Conservation (phyloP, 768 basidiomycete species). For the Mycena vulgaris region DNA sequence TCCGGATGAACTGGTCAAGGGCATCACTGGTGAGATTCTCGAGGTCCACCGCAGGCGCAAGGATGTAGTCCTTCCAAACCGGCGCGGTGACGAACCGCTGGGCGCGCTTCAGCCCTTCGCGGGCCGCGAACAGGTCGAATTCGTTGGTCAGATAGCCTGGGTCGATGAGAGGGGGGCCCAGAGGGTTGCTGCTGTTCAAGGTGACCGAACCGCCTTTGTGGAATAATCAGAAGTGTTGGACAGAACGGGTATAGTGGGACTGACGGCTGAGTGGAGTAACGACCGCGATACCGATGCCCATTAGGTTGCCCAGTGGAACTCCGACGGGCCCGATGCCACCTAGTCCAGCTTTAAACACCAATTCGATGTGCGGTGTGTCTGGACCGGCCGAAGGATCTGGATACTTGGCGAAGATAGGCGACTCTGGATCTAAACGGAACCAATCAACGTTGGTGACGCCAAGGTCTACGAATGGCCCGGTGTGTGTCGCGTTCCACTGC, state of each 20-base stretch:
- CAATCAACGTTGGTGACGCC: neutral
- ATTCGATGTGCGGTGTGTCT: too few species aligned
- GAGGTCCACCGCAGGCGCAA: neutral
- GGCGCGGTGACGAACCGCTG: constrained; percentile 31
- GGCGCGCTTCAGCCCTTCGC: constrained; percentile 38
- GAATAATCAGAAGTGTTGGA: neutral
- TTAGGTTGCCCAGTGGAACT: neutral
- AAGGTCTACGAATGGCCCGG: too few species aligned
- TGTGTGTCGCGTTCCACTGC: neutral
- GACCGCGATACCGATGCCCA: neutral
- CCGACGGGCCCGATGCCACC: neutral
- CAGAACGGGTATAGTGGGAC: neutral
- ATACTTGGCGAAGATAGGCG: neutral
- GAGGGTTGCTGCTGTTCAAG: constrained; percentile 45
- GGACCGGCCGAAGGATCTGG: neutral
- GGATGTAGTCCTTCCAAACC: constrained; percentile 38
- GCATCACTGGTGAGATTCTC: neutral
- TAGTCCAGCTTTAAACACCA: neutral
- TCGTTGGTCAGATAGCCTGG: constrained; percentile 37
- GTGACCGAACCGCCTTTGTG: constrained; percentile 43
- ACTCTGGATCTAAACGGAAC: neutral
- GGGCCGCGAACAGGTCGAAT: constrained; percentile 39
- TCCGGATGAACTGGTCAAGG: constrained; percentile 36
- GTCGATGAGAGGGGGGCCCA: too few species aligned
- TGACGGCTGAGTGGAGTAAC: neutral